Evolutionary conservation across 306 rosid genomes (phyloP), one percentile per base, ranked within the genome.

Genomic region (Trichosanthes cucumerina): DNA sequence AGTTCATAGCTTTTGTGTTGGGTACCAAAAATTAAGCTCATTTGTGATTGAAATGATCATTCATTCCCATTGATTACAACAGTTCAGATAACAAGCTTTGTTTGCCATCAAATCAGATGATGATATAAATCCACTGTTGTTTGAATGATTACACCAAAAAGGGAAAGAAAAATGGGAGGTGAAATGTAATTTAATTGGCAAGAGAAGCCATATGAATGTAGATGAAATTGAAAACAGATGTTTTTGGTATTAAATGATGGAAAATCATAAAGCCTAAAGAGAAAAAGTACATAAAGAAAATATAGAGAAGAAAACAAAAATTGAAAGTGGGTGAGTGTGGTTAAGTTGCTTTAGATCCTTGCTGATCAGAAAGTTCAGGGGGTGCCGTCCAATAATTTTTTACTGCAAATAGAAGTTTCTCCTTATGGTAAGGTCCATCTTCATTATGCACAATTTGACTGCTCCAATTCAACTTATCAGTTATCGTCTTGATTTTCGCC

Each of bases 351-450:
- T 46, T 64, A 49, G 38, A 34, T 68, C 34, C 57, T 7, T 75
- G 31, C 59, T 83, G 73, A 74, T 74, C 62, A 31, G 78, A 49
- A 31, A 50, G 5, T 18, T 54, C 47, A 56, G 97, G 89, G 31
- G 71, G 24, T 18, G 97, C 90, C 1, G 98, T 93, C 96, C 94
- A 90, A 82, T 91, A 93, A 5, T 89, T 93, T 54, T 93, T 93
- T 52, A 93, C 93, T 15, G 88, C 94, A 75, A 91, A 87, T 49
- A 91, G 80, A 65, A 92, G 82, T 31, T 93, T 93, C 78, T 84
- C 97, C 24, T 86, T 80, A 34, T 83, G 85, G 65, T 76, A 82
- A 82, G 94, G 91, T 9, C 98, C 97, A 79, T 90, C 88, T 91
- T 93, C 96, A 80, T 89, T 90, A 86, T 93, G 89, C n/a, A 89